Evolutionary conservation across 805 yeast species (phyloP), one percentile per base, ranked within the genome.

Genomic region (Schizosaccharomyces japonicus): DNA sequence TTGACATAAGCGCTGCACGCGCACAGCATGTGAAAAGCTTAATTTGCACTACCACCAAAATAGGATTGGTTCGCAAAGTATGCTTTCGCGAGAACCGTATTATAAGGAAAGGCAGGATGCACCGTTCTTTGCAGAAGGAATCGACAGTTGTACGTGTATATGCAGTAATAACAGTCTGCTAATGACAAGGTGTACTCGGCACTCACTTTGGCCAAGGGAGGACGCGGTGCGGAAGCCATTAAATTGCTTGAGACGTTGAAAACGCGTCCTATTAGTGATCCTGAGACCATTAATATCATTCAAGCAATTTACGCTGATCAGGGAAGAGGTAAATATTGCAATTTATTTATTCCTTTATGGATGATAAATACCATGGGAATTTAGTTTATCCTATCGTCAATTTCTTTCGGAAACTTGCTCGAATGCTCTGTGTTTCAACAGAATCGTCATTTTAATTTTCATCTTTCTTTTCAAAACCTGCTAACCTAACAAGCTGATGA

Each of bases 161-260:
- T 7, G 11, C 23, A 19, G 11, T 19, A 32, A 21, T 10, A 11
- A 32, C n/a, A 21, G 27, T 17, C 3, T 11, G 23, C 23, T 36
- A 36, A 36, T 36, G 25, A 19, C 15, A 8, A 36, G 42, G 42
- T 36, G 17, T 36, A 36, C n/a, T 36, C 42, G 13, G 42, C 42
- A 13, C 26, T 36, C 5, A 19, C 42, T 23, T 36, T 36, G 42
- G 42, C 42, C 13, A 25, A 36, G 23, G 17, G 27, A n/a, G 42
- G 42, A n/a, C 42, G 42, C n/a, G 42, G 42, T 36, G 13, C 42
- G 13, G 42, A 36, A n/a, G 42, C 42, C 23, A 17, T 36, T 19
- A 27, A 25, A 15, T 27, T 36, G 2, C 23, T 36, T 19, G 42
- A 36, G n/a, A 25, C 42, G 23, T 36, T 36, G 23, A 36, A 36